Evolutionary conservation across 2,329 filamentous ascomycete genomes (phyloP), one percentile per base, ranked within the genome.

Genomic region (Botrytis byssoidea): DNA sequence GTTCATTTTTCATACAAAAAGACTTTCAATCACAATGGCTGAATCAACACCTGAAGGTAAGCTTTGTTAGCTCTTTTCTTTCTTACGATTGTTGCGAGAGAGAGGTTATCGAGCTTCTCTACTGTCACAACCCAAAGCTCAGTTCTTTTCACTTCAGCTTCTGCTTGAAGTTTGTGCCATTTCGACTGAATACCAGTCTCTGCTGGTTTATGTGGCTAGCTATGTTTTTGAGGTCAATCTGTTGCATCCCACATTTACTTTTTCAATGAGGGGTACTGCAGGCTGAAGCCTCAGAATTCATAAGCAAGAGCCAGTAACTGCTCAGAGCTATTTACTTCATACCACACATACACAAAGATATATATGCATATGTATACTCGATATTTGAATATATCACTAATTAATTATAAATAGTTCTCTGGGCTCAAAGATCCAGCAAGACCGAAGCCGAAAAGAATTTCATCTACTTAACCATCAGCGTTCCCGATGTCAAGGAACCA

Each of bases 391-490:
- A 64, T 32, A 10, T 48, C 16, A 42, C 65, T 73, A 64, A 70
- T 29, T 4, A 44, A 61, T 44, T 42, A n/a, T 1, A 44, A 42
- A 63, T 81, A 98, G 96, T 99, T 80, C 92, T 94, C 84, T 99
- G 96, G 96, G 95, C 96, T 78, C 96, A 99, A 88, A 95, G 96
- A 87, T 98, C 95, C 65, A 96, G 91, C 81, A 86, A 84, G 79
- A 86, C 87, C 78, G 95, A 98, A 72, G 83, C 92, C 73, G 88
- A 91, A 83, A 97, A 95, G 88, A 99, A 99, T 89, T 93, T 94
- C 86, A 86, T 99, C 88, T 97, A 94, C 87, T 89, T 99, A 78
- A 97, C 93, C 82, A 93, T 99, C 85, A 89, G 90, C 80, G 94
- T 95, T 69, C 89, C 95, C 79, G 96, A 99, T 83, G 92, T 98